phyloP scores from a whole-genome alignment of 2,329 filamentous ascomycete genomes.

The Aureobasidium sp. region DNA sequence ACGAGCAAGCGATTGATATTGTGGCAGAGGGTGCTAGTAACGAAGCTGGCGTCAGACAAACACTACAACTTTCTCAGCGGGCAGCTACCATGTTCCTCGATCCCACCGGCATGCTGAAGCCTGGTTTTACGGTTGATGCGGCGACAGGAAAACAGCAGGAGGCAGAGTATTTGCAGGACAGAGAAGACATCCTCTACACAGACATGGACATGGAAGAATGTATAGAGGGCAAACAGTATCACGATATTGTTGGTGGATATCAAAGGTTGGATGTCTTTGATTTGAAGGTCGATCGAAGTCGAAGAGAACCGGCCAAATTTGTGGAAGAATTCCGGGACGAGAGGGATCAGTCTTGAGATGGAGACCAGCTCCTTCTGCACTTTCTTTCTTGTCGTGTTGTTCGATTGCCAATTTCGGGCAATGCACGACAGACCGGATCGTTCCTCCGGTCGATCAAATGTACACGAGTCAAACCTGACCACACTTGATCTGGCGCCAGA shows the following conservation, averaged over 20 bases:
- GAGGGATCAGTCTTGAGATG: background rate
- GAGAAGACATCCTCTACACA: constrained; percentile 47
- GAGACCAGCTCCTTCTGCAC: background rate
- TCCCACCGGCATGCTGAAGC: constrained; percentile 40
- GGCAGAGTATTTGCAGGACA: constrained; percentile 36
- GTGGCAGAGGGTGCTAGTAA: constrained; percentile 25
- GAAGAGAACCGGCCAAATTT: constrained; percentile 31
- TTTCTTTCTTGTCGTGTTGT: background rate
- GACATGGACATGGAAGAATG: constrained; percentile 45
- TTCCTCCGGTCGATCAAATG: background rate
- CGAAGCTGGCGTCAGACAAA: constrained; percentile 25
- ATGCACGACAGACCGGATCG: background rate
- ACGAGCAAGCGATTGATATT: constrained; percentile 33
- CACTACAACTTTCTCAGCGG: constrained; percentile 34
- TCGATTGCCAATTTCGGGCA: background rate
- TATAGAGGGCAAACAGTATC: constrained; percentile 51
- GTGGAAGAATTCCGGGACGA: background rate
- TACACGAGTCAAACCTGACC: background rate
- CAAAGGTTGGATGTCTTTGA: constrained; percentile 50
- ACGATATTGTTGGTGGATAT: constrained; percentile 51
- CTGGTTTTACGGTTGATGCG: constrained; percentile 32
- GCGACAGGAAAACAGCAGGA: constrained; percentile 18
- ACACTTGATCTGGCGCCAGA: background rate
- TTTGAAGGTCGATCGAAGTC: constrained; percentile 40
- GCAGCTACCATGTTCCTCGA: constrained; percentile 47